Conservation (phyloP, 177 flowering plant genomes). For the Vitis hybrid region DNA sequence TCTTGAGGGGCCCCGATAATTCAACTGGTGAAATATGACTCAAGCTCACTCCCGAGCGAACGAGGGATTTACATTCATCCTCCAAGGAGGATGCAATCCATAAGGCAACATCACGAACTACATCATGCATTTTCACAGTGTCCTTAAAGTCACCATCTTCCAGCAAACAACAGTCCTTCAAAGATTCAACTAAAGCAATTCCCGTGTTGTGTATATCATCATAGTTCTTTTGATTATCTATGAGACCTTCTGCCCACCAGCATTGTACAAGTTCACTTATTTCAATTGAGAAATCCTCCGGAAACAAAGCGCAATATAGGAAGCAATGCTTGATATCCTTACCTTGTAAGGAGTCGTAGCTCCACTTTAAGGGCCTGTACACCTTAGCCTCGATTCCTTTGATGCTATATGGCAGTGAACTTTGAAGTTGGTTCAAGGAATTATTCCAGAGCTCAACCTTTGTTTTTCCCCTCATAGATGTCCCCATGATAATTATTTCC, state of each 20-base stretch:
- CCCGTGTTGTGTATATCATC: constrained; percentile 9
- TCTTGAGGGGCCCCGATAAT: neutral
- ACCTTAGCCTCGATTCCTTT: constrained; percentile 4
- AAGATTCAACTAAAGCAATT: constrained; percentile 4
- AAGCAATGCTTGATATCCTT: constrained; percentile 10
- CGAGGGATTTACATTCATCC: neutral
- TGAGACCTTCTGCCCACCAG: constrained; percentile 15
- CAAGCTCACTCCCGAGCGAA: neutral
- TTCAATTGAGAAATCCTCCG: constrained; percentile 6
- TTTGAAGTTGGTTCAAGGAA: constrained; percentile 8
- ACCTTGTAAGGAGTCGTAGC: constrained; percentile 11
- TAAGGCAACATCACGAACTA: constrained; percentile 14
- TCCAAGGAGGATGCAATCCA: constrained; percentile 10
- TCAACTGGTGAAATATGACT: neutral
- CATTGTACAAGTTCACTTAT: constrained; percentile 12
- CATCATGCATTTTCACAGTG: constrained; percentile 16
- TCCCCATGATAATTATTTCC: constrained; percentile 14
- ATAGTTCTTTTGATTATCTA: neutral
- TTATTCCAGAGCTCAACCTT: constrained; percentile 15
- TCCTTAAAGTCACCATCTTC: constrained; percentile 6
- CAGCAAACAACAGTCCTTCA: constrained; percentile 18
- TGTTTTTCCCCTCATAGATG: constrained; percentile 15
- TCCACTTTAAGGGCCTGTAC: constrained; percentile 8
- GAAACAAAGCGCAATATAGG: constrained; percentile 14
- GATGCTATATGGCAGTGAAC: neutral